phyloP scores from a whole-genome alignment of 2,329 filamentous ascomycete species.

The Aspergillus pseudoviridinutans region DNA sequence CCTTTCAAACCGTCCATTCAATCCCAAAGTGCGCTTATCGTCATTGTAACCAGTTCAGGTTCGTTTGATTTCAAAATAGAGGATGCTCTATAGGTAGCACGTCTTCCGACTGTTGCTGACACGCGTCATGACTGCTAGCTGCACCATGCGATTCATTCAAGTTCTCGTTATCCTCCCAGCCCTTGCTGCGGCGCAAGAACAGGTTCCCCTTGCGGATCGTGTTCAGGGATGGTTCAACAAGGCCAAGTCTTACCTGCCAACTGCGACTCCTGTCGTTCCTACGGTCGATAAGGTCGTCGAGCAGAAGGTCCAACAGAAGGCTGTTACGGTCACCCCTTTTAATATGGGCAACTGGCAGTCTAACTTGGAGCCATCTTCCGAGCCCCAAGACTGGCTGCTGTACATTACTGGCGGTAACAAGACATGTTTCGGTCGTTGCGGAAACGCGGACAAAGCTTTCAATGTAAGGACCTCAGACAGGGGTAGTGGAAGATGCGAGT shows the following conservation, averaged over 20 bases:
- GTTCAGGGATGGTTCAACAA: slow-evolving; percentile 47
- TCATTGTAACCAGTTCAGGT: slow-evolving; percentile 15
- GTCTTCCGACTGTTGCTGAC: slow-evolving; percentile 9
- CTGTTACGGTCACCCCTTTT: slow-evolving; percentile 53
- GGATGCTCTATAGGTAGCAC: background rate
- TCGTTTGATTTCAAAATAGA: slow-evolving; percentile 7
- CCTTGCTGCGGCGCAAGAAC: slow-evolving; percentile 55
- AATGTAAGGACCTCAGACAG: slow-evolving; percentile 35
- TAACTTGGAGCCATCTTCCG: slow-evolving; percentile 42
- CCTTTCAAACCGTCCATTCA: slow-evolving; percentile 7
- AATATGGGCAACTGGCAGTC: slow-evolving; percentile 56
- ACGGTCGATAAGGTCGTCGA: slow-evolving; percentile 42
- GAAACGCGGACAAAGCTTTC: slow-evolving; percentile 50
- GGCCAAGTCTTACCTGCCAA: slow-evolving; percentile 54
- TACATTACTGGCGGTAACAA: slow-evolving; percentile 62
- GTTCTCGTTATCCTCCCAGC: slow-evolving; percentile 46
- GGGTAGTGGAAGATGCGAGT: background rate
- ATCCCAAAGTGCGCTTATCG: slow-evolving; percentile 18
- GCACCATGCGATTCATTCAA: slow-evolving; percentile 52
- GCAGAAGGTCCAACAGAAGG: slow-evolving; percentile 44
- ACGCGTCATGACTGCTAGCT: slow-evolving; percentile 19
- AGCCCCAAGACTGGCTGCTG: slow-evolving; percentile 55
- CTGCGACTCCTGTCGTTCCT: slow-evolving; percentile 36
- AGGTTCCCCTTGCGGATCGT: slow-evolving; percentile 49
- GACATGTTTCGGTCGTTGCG: slow-evolving; percentile 60